Evolutionary conservation across 768 basidiomycete species (phyloP).

Genomic region (Pholiota conissans): DNA sequence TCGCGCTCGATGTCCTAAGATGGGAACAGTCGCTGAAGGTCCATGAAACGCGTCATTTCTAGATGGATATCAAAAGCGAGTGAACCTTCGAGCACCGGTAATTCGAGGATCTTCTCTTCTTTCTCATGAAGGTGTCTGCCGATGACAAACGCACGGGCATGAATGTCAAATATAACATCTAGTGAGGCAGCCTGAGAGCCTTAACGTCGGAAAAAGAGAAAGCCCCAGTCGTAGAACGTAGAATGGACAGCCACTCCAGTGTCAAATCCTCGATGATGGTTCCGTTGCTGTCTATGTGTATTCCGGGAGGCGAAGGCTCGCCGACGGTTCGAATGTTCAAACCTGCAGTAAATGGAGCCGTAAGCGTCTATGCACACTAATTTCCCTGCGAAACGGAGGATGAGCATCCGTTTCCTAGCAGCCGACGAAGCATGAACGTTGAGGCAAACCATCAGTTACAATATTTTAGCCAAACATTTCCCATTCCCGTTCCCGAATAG

Average conservation of each 20-base stretch:
- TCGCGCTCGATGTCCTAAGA: slow-evolving; percentile 9
- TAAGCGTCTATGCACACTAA: background rate
- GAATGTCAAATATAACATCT: background rate
- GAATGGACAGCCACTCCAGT: background rate
- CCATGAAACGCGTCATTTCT: slow-evolving; percentile 7
- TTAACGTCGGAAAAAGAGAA: background rate
- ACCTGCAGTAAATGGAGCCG: background rate
- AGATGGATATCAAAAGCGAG: background rate
- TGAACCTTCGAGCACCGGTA: slow-evolving; percentile 9
- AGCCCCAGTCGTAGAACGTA: background rate
- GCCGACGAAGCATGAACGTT: background rate
- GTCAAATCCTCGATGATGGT: background rate
- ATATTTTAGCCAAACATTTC: background rate
- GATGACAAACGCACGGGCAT: slow-evolving; percentile 7
- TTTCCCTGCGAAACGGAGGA: background rate
- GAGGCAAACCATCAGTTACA: background rate
- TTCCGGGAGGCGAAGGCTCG: background rate
- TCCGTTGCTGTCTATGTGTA: background rate
- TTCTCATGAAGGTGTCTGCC: background rate
- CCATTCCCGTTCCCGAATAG: background rate
- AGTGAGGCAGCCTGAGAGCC: background rate
- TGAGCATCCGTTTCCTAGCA: background rate
- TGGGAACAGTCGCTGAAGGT: background rate
- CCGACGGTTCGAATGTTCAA: background rate
- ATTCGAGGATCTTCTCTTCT: background rate